Conservation (phyloP, 2,329 filamentous ascomycete genomes). For the Pyricularia pennisetigena region DNA sequence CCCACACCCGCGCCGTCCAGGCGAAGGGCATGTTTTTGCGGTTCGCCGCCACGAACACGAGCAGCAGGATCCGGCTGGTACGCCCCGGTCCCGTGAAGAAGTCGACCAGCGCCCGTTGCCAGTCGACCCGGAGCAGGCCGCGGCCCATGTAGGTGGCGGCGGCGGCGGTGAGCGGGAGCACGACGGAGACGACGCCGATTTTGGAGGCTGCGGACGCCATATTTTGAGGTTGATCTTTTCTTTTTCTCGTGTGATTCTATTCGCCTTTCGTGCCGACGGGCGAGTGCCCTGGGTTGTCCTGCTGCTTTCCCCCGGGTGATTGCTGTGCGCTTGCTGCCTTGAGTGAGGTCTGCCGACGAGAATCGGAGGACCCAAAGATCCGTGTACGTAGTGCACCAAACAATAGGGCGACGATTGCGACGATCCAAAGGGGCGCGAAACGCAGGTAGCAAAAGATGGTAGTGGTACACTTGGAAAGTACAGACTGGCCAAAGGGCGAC, state of each 20-base stretch:
- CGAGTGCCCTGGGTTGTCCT: not conserved
- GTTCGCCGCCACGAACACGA: conserved; percentile 52
- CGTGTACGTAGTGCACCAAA: conserved; percentile 21
- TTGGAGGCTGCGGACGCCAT: conserved; percentile 15
- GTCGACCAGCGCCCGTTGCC: conserved; percentile 22
- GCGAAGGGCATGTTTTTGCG: conserved; percentile 65
- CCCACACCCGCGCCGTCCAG: conserved; percentile 54
- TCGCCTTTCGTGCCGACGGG: not conserved
- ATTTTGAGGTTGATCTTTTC: conserved; percentile 9
- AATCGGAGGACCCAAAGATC: not conserved
- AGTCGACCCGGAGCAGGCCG: conserved; percentile 31
- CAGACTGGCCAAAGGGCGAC: conserved; percentile 4
- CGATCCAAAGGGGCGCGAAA: conserved; percentile 29
- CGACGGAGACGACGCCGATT: conserved; percentile 19
- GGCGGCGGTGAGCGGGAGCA: conserved; percentile 29
- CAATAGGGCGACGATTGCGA: conserved; percentile 26
- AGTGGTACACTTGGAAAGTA: conserved; percentile 31
- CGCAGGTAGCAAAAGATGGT: conserved; percentile 30
- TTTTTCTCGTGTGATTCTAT: not conserved
- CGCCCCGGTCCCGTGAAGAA: conserved; percentile 46
- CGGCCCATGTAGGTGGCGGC: conserved; percentile 33
- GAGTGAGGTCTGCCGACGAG: not conserved
- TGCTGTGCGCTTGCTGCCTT: not conserved
- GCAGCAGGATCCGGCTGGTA: conserved; percentile 38
- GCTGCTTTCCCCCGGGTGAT: not conserved